phyloP scores from a whole-genome alignment of 345 rosid genomes.

The Chamaenerion angustifolium region DNA sequence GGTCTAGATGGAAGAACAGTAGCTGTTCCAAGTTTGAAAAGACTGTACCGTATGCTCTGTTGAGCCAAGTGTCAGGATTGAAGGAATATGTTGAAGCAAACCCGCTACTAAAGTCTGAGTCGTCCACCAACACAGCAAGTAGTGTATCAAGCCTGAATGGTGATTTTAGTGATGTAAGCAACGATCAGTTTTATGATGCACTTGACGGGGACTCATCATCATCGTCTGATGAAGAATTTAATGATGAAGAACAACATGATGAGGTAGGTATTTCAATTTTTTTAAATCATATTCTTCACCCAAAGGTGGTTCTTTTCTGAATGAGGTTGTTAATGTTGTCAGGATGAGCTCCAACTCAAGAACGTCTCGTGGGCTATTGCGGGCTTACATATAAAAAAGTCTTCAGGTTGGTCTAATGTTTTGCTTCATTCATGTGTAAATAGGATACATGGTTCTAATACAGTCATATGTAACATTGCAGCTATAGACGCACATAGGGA shows the following conservation, averaged over 20 bases:
- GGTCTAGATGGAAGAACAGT: conserved; percentile 71
- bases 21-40: conserved; percentile 71
- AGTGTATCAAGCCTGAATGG: conserved; percentile 26
- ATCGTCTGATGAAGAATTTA: conserved; percentile 46
- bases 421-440: too few relatives aligned
- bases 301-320: too few relatives aligned
- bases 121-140: conserved; percentile 37
- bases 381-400: conserved; percentile 52
- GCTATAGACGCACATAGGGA: conserved; percentile 46
- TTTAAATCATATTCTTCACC: too few relatives aligned
- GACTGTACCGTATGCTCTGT: conserved; percentile 59
- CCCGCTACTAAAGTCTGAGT: conserved; percentile 54
- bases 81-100: conserved; percentile 91
- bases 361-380: conserved; percentile 82
- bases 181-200: conserved; percentile 93
- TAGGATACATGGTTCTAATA: too few relatives aligned
- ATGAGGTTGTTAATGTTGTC: conserved; percentile 7
- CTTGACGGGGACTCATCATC: conserved; percentile 50
- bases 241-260: conserved; percentile 22
- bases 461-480: conserved; percentile 9
- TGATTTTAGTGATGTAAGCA: conserved; percentile 35
- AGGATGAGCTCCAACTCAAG: conserved; percentile 63
- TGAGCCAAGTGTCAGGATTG: conserved; percentile 84
- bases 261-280: conserved; percentile 22
- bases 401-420: conserved; percentile 28